These are phyloP conservation scores for Ilex paraguariensis DNA, from an alignment of 305 asterid species.

Conservation along the genomic window DNA sequence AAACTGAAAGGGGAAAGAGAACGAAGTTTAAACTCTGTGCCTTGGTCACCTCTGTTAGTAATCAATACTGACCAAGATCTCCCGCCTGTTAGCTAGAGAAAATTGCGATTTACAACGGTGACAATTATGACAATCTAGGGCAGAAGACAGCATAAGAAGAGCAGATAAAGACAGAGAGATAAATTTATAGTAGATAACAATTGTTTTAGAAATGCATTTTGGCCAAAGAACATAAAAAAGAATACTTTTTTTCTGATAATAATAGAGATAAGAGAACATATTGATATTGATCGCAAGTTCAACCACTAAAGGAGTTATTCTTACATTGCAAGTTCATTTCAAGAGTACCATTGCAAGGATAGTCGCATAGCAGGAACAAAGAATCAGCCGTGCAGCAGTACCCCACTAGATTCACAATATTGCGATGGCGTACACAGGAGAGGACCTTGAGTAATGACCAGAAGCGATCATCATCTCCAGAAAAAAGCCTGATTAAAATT, in stretches of 20 bases:
- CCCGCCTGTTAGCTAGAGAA: not conserved
- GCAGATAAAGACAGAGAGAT: no score
- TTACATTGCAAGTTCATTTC: not conserved
- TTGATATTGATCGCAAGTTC: no score
- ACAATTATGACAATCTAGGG: no score
- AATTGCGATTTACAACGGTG: no score
- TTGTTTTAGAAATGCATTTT: no score
- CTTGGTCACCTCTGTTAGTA: no score
- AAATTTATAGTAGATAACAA: no score
- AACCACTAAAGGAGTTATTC: not conserved
- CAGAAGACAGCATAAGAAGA: no score
- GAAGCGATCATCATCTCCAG: not conserved
- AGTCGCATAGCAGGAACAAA: not conserved
- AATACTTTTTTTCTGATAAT: no score
- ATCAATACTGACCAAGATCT: not conserved
- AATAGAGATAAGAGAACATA: no score
- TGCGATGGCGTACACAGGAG: not conserved
- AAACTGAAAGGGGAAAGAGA: not conserved
- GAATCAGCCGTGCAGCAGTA: not conserved
- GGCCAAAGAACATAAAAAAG: not conserved
- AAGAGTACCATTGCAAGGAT: not conserved
- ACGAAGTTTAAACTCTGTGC: no score
- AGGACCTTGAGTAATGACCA: not conserved
- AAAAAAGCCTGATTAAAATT: not conserved
- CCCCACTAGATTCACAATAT: not conserved